Conservation (phyloP, 306 rosid genomes). For the Castanea crenata region DNA sequence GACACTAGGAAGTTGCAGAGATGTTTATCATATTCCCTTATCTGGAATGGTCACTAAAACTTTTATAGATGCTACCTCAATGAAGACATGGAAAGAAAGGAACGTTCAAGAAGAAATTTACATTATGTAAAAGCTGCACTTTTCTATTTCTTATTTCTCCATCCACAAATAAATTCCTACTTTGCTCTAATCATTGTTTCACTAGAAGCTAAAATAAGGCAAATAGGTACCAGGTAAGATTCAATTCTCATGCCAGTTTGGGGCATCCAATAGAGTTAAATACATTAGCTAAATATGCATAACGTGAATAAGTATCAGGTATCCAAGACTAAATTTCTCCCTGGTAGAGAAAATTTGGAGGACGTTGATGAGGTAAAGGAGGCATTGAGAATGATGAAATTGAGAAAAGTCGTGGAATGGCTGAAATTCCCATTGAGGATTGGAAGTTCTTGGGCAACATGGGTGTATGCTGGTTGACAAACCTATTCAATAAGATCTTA, state of each 20-base stretch:
- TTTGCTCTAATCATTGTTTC: slow-evolving; percentile 5
- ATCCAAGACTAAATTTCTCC: not conserved
- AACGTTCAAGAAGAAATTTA: not conserved
- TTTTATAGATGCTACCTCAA: not conserved
- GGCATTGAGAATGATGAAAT: too few species aligned
- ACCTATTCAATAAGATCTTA: too few species aligned
- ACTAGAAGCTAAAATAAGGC: slow-evolving; percentile 15
- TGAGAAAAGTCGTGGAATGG: too few species aligned
- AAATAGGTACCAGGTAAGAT: not conserved
- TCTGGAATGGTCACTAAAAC: not conserved
- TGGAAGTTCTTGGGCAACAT: too few species aligned
- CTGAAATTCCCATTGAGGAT: too few species aligned
- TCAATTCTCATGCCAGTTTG: not conserved
- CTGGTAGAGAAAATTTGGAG: not conserved
- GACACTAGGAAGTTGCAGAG: not conserved
- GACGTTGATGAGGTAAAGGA: not conserved
- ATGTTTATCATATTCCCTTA: not conserved
- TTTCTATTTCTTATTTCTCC: not conserved
- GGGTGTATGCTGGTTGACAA: too few species aligned
- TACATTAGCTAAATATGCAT: slow-evolving; percentile 3
- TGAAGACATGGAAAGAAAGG: not conserved
- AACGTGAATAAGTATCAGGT: not conserved
- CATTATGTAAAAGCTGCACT: slow-evolving; percentile 5
- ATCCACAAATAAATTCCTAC: slow-evolving; percentile 11
- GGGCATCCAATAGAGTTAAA: not conserved